Conservation (phyloP, 768 basidiomycete species). For the Thelephora aurantiotincta region DNA sequence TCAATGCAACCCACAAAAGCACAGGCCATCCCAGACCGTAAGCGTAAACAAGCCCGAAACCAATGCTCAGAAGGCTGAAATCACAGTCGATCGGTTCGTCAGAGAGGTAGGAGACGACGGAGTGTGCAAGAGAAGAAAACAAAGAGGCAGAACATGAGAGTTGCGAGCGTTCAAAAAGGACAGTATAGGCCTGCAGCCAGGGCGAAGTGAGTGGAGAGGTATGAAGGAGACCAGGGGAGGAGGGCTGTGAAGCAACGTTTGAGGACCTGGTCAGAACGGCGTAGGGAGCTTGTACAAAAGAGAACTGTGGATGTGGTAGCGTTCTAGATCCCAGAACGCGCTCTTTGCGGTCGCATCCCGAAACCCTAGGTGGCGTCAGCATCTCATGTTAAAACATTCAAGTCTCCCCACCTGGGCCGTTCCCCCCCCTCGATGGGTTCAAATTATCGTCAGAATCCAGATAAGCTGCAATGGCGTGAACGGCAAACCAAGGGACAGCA, state of each 20-base stretch:
- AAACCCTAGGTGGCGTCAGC: too few species aligned
- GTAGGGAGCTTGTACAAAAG: background rate
- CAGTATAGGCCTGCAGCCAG: constrained; percentile 70
- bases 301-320: constrained; percentile 67
- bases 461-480: too few species aligned
- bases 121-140: constrained; percentile 87
- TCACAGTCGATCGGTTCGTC: constrained; percentile 57
- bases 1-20: constrained; percentile 68
- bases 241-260: constrained; percentile 66
- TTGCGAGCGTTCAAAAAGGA: constrained; percentile 96
- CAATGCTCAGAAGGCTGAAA: constrained; percentile 73
- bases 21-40: constrained; percentile 80
- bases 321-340: constrained; percentile 72
- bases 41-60: constrained; percentile 71
- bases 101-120: constrained; percentile 78
- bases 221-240: constrained; percentile 56
- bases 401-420: too few species aligned
- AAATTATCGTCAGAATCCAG: too few species aligned
- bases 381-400: too few species aligned
- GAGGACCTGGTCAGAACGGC: constrained; percentile 35
- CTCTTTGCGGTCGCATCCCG: constrained; percentile 22
- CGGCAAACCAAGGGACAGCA: too few species aligned
- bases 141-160: constrained; percentile 86
- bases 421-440: too few species aligned
- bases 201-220: constrained; percentile 44